Evolutionary conservation across 495 filamentous ascomycete genomes (phyloP).

Genomic region (Neurospora sp.): DNA sequence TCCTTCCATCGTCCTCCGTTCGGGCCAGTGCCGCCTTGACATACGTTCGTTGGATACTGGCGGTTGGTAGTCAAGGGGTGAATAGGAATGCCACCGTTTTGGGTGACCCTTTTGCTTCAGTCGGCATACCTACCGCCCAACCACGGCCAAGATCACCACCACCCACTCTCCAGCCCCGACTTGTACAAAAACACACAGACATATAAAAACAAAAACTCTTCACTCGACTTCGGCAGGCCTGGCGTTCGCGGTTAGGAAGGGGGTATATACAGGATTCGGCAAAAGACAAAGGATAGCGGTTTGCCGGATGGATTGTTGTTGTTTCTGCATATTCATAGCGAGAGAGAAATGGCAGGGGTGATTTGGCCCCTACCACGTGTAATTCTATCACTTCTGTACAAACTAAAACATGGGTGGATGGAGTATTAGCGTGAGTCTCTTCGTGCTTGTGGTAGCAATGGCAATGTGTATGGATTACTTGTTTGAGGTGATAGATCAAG

Average conservation of each 20-base stretch:
- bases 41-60: neutral
- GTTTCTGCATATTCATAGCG: neutral
- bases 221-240: slow-evolving; percentile 39
- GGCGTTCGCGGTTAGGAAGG: slow-evolving; percentile 24
- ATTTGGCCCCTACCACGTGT: neutral
- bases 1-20: neutral
- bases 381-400: neutral
- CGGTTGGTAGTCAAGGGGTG: neutral
- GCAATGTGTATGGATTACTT: neutral
- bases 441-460: neutral
- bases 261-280: neutral
- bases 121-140: neutral
- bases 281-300: neutral
- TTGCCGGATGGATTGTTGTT: neutral
- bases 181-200: neutral
- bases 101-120: no score
- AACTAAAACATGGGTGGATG: neutral
- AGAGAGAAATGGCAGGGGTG: neutral
- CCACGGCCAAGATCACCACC: neutral
- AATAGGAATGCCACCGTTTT: neutral
- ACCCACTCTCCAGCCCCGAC: neutral
- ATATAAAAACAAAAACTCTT: slow-evolving; percentile 17
- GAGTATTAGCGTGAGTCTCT: neutral
- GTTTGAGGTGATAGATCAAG: neutral
- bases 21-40: neutral